A percentile compares a stretch with the other conserved stretches of the same genome.
Evolutionary conservation across 2,329 filamentous ascomycete species (phyloP).

Genomic region (Alternaria sp.): DNA sequence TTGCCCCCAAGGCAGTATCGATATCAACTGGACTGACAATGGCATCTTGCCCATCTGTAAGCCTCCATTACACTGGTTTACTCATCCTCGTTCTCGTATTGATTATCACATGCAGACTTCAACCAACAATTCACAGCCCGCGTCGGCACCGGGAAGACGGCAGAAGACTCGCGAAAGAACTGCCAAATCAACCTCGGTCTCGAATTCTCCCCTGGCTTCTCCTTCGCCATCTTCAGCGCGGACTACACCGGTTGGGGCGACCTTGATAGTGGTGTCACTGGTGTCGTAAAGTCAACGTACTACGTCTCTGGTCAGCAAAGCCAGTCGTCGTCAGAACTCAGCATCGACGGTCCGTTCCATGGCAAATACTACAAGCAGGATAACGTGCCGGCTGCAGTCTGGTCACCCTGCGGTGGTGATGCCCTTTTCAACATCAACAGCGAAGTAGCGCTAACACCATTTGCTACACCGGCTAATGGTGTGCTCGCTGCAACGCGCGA

Average conservation of each 20-base stretch:
- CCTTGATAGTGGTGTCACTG: constrained; percentile 48
- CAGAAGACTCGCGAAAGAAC: constrained; percentile 47
- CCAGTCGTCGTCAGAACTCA: constrained; percentile 31
- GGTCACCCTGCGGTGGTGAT: constrained; percentile 42
- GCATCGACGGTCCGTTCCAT: constrained; percentile 53
- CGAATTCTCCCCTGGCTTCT: constrained; percentile 47
- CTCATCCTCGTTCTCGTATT: not conserved
- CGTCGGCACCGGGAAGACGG: constrained; percentile 33
- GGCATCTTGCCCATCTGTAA: constrained; percentile 44
- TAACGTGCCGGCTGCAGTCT: constrained; percentile 36
- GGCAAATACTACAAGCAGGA: constrained; percentile 58
- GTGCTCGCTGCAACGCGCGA: constrained; percentile 39
- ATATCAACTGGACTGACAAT: constrained; percentile 43
- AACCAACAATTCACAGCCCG: constrained; percentile 42
- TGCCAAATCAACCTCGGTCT: constrained; percentile 50
- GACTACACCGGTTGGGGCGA: constrained; percentile 48
- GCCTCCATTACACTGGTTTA: constrained; percentile 1
- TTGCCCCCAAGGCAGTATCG: constrained; percentile 48
- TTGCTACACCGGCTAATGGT: constrained; percentile 30
- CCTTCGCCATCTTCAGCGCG: constrained; percentile 46
- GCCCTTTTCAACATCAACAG: constrained; percentile 43
- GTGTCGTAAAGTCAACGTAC: constrained; percentile 45
- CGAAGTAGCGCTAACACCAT: constrained; percentile 41
- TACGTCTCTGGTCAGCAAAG: constrained; percentile 48
- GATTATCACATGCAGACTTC: constrained; percentile 33